Base-by-base conservation (phyloP, 306 rosid species). In the Cyclanthera cordifolia region DNA sequence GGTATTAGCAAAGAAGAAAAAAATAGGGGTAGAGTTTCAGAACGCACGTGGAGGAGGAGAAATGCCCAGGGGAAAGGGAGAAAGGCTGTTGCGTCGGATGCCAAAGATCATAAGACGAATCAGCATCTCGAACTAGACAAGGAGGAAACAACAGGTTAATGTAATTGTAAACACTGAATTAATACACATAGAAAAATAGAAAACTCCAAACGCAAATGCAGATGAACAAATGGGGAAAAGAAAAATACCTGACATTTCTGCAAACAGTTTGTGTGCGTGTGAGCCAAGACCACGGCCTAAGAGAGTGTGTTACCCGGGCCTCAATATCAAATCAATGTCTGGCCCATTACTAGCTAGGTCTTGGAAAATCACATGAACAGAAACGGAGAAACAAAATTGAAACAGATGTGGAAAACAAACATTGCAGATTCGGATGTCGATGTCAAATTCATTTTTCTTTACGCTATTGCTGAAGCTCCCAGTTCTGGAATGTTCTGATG, bases 11-110 rank as follows among this genome's bases (percentile, higher is more conserved):
- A 49, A 65, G 70, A 43, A 45, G 50, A 8, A 65, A 66, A 66
- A 55, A 41, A 78, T 19, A 58, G 76, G 84, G 79, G 32, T 1
- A 37, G 43, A 34, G 49, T 34, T 85, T 77, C 90, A 84, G 89
- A 79, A 81, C 78, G 82, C 91, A 88, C 91, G 95, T 88, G 95
- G 54, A 66, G 23, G 54, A 66, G 23, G 54, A 46, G 51, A 45
- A 16, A 23, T 46, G 54, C 70, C 53, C 46, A 37, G 53, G 21
- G 55, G 20, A 46, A 37, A 37, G 43, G 43, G 43, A 37, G 43
- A 37, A 37, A 37, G 43, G 5, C 41, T 34, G 41, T 34, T 34
- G 41, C 41, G 43, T 27, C 41, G 5, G 43, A 37, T 56, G 64
- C 41, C 69, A 41, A 41, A 17, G 50, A 63, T 63, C 69, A 63